These are phyloP conservation scores for Phytophthora pinifolia DNA, from an alignment of 352 stramenopile genomes.

Conservation along the genomic window DNA sequence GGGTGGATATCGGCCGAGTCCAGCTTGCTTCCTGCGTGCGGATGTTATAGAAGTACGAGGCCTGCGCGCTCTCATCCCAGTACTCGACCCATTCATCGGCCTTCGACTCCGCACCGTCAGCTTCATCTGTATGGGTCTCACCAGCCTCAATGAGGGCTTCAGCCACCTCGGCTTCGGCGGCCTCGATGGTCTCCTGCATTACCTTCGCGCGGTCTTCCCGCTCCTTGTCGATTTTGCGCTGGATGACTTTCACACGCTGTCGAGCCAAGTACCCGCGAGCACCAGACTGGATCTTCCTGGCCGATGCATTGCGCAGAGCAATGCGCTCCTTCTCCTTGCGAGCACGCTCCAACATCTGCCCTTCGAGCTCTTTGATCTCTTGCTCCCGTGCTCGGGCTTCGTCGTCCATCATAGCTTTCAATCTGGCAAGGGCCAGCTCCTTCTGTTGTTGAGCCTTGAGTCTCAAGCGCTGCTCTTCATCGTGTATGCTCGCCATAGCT, in stretches of 20 bases:
- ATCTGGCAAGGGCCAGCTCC: conserved; percentile 58
- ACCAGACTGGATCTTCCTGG: conserved; percentile 57
- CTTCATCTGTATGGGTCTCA: conserved; percentile 12
- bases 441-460: conserved; percentile 65
- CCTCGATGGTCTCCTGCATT: conserved; percentile 60
- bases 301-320: conserved; percentile 44
- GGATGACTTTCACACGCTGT: conserved; percentile 49
- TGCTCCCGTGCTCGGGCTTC: conserved; percentile 62
- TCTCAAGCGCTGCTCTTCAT: conserved; percentile 56
- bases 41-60: conserved; percentile 90
- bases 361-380: conserved; percentile 69
- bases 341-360: conserved; percentile 76
- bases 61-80: conserved; percentile 88
- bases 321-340: conserved; percentile 65
- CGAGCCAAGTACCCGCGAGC: conserved; percentile 62
- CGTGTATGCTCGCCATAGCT: conserved; percentile 55
- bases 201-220: conserved; percentile 54
- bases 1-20: conserved; percentile 59
- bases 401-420: conserved; percentile 75
- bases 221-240: conserved; percentile 67
- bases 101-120: conserved; percentile 11
- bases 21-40: conserved; percentile 86
- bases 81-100: conserved; percentile 88
- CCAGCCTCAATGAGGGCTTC: conserved; percentile 34
- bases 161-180: conserved; percentile 55